phyloP scores from a whole-genome alignment of 139 green algal species.

The Chlamydomonas asymmetrica region DNA sequence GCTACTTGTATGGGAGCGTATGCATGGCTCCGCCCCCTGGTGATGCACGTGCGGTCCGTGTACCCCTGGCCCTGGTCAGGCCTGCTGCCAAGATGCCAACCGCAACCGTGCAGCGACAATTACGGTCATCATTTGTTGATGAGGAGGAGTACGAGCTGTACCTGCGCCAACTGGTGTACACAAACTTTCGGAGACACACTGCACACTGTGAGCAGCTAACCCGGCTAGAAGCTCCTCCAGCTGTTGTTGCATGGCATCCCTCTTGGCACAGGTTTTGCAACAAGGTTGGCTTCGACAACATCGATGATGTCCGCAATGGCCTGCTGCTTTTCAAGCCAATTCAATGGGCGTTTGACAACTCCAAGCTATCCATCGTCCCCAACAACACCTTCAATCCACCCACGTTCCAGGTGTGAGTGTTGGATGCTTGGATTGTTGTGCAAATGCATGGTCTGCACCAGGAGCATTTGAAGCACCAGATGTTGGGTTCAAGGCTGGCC shows the following conservation, averaged over 20 bases:
- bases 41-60: conserved; percentile 3
- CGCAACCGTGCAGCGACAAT: too few relatives aligned
- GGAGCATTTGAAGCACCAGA: too few relatives aligned
- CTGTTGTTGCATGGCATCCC: neutral
- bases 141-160: too few relatives aligned
- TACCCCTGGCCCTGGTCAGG: conserved; percentile 3
- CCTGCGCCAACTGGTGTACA: too few relatives aligned
- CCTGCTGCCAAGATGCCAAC: conserved; percentile 6
- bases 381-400: neutral
- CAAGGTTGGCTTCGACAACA: conserved; percentile 8
- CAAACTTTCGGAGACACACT: neutral
- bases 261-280: neutral
- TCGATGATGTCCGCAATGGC: conserved; percentile 20
- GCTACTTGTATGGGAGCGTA: neutral
- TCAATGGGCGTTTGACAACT: conserved; percentile 18
- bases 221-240: conserved; percentile 6
- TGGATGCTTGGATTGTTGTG: neutral
- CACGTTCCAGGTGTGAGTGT: conserved; percentile 1
- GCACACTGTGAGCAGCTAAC: neutral
- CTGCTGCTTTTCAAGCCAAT: conserved; percentile 26
- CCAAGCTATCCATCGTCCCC: conserved; percentile 7
- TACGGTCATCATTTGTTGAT: too few relatives aligned
- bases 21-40: conserved; percentile 1
- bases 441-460: too few relatives aligned
- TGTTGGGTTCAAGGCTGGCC: too few relatives aligned